Conservation (phyloP, 2,329 filamentous ascomycete genomes). For the Penicillium italicum region DNA sequence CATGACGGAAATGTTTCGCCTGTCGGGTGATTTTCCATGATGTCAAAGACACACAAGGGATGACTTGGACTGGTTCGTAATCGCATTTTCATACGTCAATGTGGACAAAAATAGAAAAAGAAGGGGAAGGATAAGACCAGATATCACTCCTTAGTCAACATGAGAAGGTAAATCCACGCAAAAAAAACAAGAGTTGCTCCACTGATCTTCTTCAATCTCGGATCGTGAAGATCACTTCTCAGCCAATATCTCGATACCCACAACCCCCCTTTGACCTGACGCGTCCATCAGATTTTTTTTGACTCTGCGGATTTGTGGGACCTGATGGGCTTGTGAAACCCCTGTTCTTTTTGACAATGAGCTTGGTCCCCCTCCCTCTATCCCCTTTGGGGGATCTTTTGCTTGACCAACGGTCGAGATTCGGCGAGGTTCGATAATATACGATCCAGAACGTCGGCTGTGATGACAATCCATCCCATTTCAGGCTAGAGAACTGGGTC, state of each 20-base stretch:
- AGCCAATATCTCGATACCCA: background rate
- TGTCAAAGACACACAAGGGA: constrained; percentile 6
- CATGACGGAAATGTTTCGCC: constrained; percentile 5
- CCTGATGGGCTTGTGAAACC: constrained; percentile 10
- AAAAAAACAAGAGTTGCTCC: constrained; percentile 3
- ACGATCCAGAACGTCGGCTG: constrained; percentile 1
- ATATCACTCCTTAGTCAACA: background rate
- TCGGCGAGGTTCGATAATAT: background rate
- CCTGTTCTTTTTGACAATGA: constrained; percentile 2
- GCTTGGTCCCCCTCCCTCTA: constrained; percentile 1
- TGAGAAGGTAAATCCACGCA: background rate
- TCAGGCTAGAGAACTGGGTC: background rate
- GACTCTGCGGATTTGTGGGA: constrained; percentile 7
- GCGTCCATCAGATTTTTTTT: constrained; percentile 1
- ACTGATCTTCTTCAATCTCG: constrained; percentile 8
- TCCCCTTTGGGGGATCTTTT: background rate
- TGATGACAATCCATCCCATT: background rate
- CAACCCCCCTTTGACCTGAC: background rate
- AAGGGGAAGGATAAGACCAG: background rate
- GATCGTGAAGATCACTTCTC: constrained; percentile 5
- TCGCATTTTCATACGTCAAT: background rate
- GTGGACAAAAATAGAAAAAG: background rate
- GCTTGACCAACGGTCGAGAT: background rate
- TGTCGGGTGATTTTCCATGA: constrained; percentile 9
- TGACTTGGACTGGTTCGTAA: background rate